A percentile compares a stretch with the other conserved stretches of the same genome.
These are phyloP conservation scores for Podospora comata DNA, from an alignment of 495 filamentous ascomycete genomes.

Conservation along the genomic window DNA sequence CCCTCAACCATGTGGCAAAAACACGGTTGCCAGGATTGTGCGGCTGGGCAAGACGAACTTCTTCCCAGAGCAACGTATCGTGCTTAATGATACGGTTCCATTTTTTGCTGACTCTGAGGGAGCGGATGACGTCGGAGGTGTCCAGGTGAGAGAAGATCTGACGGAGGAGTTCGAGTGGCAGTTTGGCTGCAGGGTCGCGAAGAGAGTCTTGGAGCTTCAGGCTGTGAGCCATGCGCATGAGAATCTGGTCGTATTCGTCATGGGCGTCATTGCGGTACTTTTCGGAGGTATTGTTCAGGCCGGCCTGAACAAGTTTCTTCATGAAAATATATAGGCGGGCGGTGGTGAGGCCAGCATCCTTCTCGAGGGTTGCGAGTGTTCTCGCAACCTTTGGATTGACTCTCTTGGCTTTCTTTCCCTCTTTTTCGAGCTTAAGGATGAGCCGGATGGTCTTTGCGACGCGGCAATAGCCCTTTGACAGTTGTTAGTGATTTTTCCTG, in stretches of 20 bases:
- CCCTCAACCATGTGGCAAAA: conserved; percentile 21
- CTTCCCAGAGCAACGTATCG: conserved; percentile 23
- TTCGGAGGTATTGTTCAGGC: not conserved
- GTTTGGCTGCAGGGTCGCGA: conserved; percentile 25
- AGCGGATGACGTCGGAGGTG: conserved; percentile 12
- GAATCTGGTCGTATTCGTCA: conserved; percentile 12
- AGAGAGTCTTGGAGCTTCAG: conserved; percentile 17
- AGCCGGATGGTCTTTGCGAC: conserved; percentile 23
- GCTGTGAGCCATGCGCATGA: conserved; percentile 25
- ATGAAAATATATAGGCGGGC: not conserved
- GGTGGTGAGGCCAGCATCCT: not conserved
- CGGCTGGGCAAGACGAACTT: conserved; percentile 19
- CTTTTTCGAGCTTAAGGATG: conserved; percentile 12
- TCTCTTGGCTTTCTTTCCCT: not conserved
- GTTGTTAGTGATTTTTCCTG: conserved; percentile 3
- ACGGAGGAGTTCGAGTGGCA: conserved; percentile 26
- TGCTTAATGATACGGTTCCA: conserved; percentile 20
- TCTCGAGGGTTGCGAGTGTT: conserved; percentile 15
- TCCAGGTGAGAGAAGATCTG: conserved; percentile 26
- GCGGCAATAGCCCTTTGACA: conserved; percentile 30
- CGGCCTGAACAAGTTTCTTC: not conserved
- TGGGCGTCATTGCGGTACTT: not conserved
- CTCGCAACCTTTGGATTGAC: conserved; percentile 4
- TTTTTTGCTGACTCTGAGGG: conserved; percentile 24
- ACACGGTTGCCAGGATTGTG: not conserved